Evolutionary conservation across 2,329 filamentous ascomycete genomes (phyloP).

Genomic region (Alternaria conjuncta): DNA sequence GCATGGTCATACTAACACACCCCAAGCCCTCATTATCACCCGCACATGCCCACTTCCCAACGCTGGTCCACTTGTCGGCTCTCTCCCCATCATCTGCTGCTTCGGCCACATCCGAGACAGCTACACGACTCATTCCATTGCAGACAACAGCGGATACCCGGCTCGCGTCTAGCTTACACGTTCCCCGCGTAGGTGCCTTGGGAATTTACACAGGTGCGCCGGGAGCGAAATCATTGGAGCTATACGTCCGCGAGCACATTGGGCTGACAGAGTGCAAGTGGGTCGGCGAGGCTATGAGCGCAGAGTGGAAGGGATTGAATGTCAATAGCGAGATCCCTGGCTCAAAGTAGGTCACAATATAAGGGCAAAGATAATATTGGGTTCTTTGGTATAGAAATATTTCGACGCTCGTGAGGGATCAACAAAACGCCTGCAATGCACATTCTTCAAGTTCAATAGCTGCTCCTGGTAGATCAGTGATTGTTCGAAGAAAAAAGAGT

Average conservation of each 20-base stretch:
- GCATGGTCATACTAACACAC: constrained; percentile 42
- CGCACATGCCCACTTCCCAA: constrained; percentile 44
- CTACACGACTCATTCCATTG: constrained; percentile 67
- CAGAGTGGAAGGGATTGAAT: constrained; percentile 56
- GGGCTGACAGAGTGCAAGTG: constrained; percentile 62
- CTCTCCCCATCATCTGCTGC: constrained; percentile 3
- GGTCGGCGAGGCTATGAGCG: constrained; percentile 56
- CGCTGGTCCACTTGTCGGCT: constrained; percentile 36
- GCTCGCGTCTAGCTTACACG: constrained; percentile 63
- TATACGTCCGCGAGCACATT: constrained; percentile 63
- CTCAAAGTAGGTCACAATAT: neutral
- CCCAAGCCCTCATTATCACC: constrained; percentile 42
- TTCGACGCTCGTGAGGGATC: neutral
- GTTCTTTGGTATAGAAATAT: neutral
- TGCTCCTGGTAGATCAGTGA: neutral
- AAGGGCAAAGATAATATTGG: neutral
- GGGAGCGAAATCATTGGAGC: constrained; percentile 62
- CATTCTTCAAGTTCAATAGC: constrained; percentile 6
- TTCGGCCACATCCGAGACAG: constrained; percentile 20
- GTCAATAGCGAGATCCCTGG: constrained; percentile 11
- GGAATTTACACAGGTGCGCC: constrained; percentile 65
- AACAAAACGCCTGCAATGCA: constrained; percentile 35
- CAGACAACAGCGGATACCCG: constrained; percentile 65
- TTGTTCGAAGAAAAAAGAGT: neutral
- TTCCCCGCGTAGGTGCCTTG: constrained; percentile 70